Base-by-base conservation (phyloP, 1,284 basidiomycete genomes). In the Cutaneotrichosporon cavernicola region DNA sequence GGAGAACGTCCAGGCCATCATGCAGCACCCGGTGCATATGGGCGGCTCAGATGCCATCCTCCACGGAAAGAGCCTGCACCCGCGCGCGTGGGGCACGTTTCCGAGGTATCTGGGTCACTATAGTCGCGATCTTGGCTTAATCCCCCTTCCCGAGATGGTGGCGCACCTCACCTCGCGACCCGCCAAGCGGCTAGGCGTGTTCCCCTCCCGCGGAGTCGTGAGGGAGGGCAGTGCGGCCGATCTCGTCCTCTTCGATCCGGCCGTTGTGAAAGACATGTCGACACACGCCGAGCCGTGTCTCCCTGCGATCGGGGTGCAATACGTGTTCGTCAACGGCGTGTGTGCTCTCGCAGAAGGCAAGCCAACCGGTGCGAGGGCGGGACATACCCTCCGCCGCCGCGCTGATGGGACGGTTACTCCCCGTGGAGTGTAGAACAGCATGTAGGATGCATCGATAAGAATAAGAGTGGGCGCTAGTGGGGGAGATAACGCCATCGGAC, bases 311-410 rank as follows among this genome's bases (percentile, higher is more conserved):
- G 78, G 78, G 14, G 72, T 78, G 21, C 50, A 70, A 26, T 76
- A 70, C 62, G 78, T 80, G 13, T 50, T 79, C 14, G 76, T 80
- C 31, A 79, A 79, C 64, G 78, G 78, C 6, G 47, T 62, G 36
- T 56, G 76, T 10, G 77, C 72, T 43, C 56, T 77, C 43, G 74
- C 77, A 38, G 71, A 75, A 52, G 76, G 76, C 10, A 50, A 56
- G 21, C 58, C 71, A 63, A 73, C 69, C 14, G 77, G 74, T 0
- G 52, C n/a, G 13, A 65, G 77, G 56, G 69, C 66, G n/a, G 78
- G 78, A 0, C 46, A 43, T 46, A 73, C 73, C 8, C 78, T 76
- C 49, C 81, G 84, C 14, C 77, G 77, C 2, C 66, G 82, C 77
- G 30, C 79, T 76, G 66, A 82, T 75, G 76, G 83, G 73, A 67